Conservation (phyloP, 495 filamentous ascomycete genomes). For the Hypoxylon cercidicola region DNA sequence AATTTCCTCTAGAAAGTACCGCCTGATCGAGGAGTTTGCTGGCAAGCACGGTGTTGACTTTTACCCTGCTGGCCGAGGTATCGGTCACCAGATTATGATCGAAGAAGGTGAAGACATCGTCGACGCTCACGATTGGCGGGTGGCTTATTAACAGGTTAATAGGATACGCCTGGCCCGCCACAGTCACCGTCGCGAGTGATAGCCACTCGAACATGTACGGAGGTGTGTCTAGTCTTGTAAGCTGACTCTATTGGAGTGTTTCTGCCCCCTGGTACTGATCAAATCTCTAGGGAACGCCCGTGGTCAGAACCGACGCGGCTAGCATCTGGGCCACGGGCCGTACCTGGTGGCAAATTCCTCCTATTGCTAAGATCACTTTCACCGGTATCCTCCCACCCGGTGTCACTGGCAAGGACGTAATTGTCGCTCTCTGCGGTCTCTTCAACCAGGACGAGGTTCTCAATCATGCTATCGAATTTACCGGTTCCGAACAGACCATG, state of each 20-base stretch:
- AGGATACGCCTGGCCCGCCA: constrained; percentile 77
- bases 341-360: constrained; percentile 93
- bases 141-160: constrained; percentile 50
- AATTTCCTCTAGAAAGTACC: constrained; percentile 75
- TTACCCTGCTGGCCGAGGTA: constrained; percentile 79
- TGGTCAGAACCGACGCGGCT: constrained; percentile 89
- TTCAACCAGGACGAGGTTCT: constrained; percentile 92
- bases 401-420: constrained; percentile 95
- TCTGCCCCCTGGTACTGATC: not conserved
- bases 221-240: constrained; percentile 70
- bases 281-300: constrained; percentile 71
- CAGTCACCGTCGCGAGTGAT: constrained; percentile 82
- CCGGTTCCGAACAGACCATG: constrained; percentile 82
- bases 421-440: constrained; percentile 86
- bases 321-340: constrained; percentile 85
- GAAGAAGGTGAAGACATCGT: constrained; percentile 77
- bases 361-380: constrained; percentile 82
- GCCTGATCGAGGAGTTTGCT: constrained; percentile 88
- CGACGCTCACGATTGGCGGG: not conserved
- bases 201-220: constrained; percentile 92
- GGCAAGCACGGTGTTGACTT: constrained; percentile 82
- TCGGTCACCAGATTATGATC: constrained; percentile 91
- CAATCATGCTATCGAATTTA: constrained; percentile 93
- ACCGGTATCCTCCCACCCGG: constrained; percentile 78
- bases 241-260: not conserved